These are phyloP conservation scores for Spirogloea muscicola DNA, from an alignment of 139 green algal species.

Conservation along the genomic window DNA sequence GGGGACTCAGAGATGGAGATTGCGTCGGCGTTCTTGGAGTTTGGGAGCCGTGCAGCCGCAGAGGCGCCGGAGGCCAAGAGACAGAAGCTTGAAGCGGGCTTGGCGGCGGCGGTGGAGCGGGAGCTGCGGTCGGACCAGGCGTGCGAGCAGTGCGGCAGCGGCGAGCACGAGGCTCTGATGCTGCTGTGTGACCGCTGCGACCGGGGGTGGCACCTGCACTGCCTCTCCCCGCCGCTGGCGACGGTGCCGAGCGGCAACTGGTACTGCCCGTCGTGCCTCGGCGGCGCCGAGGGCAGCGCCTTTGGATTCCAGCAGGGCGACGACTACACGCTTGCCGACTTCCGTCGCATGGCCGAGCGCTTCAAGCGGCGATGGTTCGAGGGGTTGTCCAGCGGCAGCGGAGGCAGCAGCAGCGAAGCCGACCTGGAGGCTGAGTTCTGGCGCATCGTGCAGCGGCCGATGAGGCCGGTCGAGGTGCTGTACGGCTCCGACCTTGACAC, in stretches of 20 bases:
- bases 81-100: background rate
- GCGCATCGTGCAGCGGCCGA: slow-evolving; percentile 76
- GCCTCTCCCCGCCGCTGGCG: slow-evolving; percentile 49
- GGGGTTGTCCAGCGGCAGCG: too few relatives aligned
- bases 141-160: slow-evolving; percentile 30
- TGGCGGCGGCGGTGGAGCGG: slow-evolving; percentile 1
- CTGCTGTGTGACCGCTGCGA: slow-evolving; percentile 58
- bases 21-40: too few relatives aligned
- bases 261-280: slow-evolving; percentile 35
- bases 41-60: too few relatives aligned
- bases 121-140: slow-evolving; percentile 5
- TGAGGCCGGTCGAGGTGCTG: slow-evolving; percentile 75
- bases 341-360: slow-evolving; percentile 52
- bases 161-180: slow-evolving; percentile 43
- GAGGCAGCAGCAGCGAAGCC: too few relatives aligned
- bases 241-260: slow-evolving; percentile 54
- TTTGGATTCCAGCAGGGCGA: slow-evolving; percentile 50
- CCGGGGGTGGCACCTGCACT: slow-evolving; percentile 53
- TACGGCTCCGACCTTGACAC: slow-evolving; percentile 73
- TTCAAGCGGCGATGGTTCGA: slow-evolving; percentile 61
- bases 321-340: slow-evolving; percentile 63
- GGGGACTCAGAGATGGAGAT: too few relatives aligned
- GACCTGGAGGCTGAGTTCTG: slow-evolving; percentile 86
- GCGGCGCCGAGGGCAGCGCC: background rate
- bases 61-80: slow-evolving; percentile 12